phyloP scores from a whole-genome alignment of 768 basidiomycete species.

The Xerocomellus dryophilus region DNA sequence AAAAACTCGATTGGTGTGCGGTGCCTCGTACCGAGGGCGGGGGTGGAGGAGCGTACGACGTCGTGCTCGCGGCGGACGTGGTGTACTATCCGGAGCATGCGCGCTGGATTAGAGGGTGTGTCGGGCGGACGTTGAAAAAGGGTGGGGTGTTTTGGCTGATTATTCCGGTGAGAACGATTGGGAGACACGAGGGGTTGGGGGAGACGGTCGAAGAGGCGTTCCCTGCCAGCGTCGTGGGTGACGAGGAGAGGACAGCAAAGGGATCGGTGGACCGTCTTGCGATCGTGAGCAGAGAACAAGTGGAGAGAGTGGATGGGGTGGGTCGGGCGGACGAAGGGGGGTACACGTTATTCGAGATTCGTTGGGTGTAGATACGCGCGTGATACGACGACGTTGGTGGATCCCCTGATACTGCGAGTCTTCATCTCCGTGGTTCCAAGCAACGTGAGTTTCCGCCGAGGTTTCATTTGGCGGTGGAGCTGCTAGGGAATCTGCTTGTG shows the following conservation, averaged over 20 bases:
- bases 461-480: background rate
- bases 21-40: slow-evolving; percentile 33
- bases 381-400: background rate
- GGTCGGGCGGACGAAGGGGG: slow-evolving; percentile 69
- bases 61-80: slow-evolving; percentile 78
- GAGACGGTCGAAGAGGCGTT: slow-evolving; percentile 58
- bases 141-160: slow-evolving; percentile 69
- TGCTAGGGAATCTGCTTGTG: background rate
- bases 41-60: slow-evolving; percentile 44
- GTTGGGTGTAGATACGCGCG: slow-evolving; percentile 37
- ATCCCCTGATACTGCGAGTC: background rate
- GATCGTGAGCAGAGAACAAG: slow-evolving; percentile 46
- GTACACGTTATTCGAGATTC: slow-evolving; percentile 69
- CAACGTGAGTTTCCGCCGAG: background rate
- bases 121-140: slow-evolving; percentile 45
- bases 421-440: background rate
- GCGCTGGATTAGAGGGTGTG: slow-evolving; percentile 62
- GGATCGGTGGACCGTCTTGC: slow-evolving; percentile 33
- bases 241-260: background rate
- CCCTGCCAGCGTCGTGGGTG: slow-evolving; percentile 19
- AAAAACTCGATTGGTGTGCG: slow-evolving; percentile 62
- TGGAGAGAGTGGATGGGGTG: slow-evolving; percentile 50
- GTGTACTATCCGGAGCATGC: slow-evolving; percentile 73
- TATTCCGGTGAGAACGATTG: slow-evolving; percentile 63
- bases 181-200: slow-evolving; percentile 58